These are phyloP conservation scores for Solanum tacnaense DNA, from an alignment of 257 asterid species.

Conservation along the genomic window DNA sequence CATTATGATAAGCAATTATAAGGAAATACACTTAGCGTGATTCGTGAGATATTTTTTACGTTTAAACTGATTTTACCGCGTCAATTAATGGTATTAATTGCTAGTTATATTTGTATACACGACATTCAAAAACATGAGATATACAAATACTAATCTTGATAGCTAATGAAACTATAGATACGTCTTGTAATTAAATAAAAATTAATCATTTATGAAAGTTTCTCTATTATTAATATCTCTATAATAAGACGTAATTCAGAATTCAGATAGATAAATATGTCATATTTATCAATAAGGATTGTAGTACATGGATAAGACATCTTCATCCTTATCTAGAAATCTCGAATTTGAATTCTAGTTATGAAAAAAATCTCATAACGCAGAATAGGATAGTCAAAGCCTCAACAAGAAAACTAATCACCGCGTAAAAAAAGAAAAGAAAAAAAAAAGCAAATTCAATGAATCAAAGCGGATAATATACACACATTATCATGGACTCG, in stretches of 20 bases:
- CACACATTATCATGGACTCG: not conserved
- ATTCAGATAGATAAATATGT: not conserved
- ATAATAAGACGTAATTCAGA: not conserved
- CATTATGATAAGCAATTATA: too few relatives aligned
- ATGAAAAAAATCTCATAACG: accelerated
- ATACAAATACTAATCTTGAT: too few relatives aligned
- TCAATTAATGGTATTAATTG: too few relatives aligned
- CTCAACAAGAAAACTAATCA: accelerated
- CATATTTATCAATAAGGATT: not conserved
- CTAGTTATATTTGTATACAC: too few relatives aligned
- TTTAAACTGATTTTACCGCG: too few relatives aligned
- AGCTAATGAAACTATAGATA: too few relatives aligned
- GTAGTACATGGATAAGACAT: not conserved
- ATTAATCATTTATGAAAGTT: too few relatives aligned
- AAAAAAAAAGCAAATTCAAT: not conserved
- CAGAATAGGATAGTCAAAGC: not conserved
- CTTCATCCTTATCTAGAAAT: not conserved
- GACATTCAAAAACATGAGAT: too few relatives aligned
- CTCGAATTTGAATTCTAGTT: not conserved
- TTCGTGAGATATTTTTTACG: too few relatives aligned
- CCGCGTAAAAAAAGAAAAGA: not conserved
- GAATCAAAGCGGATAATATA: not conserved
- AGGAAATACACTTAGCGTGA: too few relatives aligned
- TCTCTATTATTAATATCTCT: not conserved
- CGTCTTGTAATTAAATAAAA: too few relatives aligned